A percentile compares a stretch with the other conserved stretches of the same genome.
Evolutionary conservation across 768 basidiomycete genomes (phyloP).

Genomic region (Obba rivulosa): DNA sequence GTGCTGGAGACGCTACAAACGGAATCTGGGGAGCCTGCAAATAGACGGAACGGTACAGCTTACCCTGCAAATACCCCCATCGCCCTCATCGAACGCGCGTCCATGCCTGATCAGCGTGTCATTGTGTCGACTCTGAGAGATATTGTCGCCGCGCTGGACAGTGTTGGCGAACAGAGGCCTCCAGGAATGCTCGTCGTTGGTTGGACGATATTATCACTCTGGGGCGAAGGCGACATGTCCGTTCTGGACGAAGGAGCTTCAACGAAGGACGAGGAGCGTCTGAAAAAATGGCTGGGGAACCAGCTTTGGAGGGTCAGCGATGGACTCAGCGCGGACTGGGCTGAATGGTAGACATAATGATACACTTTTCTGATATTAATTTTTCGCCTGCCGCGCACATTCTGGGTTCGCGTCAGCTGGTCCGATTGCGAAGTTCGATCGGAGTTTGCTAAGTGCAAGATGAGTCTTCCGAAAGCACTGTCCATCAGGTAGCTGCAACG

Average conservation of each 20-base stretch:
- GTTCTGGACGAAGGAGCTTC: constrained; percentile 60
- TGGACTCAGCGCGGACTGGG: constrained; percentile 49
- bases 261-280: constrained; percentile 37
- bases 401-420: too few relatives aligned
- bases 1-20: constrained; percentile 58
- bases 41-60: constrained; percentile 39
- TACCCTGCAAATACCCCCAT: constrained; percentile 82
- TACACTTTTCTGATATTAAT: too few relatives aligned
- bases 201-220: constrained; percentile 81
- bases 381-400: too few relatives aligned
- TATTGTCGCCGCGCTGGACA: constrained; percentile 66
- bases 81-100: constrained; percentile 92
- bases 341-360: constrained; percentile 4
- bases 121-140: constrained; percentile 71
- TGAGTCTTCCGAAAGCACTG: too few relatives aligned
- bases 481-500: too few relatives aligned
- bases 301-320: constrained; percentile 59
- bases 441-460: too few relatives aligned
- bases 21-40: constrained; percentile 4
- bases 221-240: constrained; percentile 62
- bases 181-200: constrained; percentile 97
- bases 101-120: constrained; percentile 87
- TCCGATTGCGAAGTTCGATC: too few relatives aligned
- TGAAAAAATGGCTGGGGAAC: constrained; percentile 58
- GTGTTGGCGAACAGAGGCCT: constrained; percentile 79